phyloP scores from a whole-genome alignment of 2,329 filamentous ascomycete genomes.

The Hypocrella siamensis region DNA sequence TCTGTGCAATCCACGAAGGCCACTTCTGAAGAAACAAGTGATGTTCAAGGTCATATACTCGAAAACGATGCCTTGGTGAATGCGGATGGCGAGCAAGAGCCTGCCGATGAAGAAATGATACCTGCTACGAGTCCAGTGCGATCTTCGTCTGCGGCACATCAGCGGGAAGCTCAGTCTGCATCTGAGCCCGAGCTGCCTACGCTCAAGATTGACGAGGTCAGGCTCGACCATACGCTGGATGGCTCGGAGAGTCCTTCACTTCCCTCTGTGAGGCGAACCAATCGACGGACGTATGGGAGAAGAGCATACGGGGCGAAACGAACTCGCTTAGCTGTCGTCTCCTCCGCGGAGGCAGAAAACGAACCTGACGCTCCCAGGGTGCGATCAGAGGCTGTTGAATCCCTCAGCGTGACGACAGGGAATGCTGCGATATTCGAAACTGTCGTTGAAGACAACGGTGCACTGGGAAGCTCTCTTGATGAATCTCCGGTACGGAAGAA shows the following conservation, averaged over 20 bases:
- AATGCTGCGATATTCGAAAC: not conserved
- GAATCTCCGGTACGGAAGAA: too few relatives aligned
- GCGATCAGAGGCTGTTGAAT: too few relatives aligned
- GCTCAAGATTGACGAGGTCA: conserved; percentile 10
- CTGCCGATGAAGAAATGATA: conserved; percentile 22
- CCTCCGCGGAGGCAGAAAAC: conserved; percentile 3
- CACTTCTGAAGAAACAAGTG: too few relatives aligned
- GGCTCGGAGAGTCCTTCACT: conserved; percentile 14
- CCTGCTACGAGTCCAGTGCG: conserved; percentile 21
- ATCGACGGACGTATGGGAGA: conserved; percentile 3
- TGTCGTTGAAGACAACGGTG: not conserved
- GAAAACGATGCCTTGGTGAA: too few relatives aligned
- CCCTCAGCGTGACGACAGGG: not conserved
- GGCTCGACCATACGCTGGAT: conserved; percentile 6
- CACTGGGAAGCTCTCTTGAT: too few relatives aligned
- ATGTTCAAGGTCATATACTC: too few relatives aligned
- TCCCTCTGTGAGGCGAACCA: conserved; percentile 8
- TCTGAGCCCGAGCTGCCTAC: conserved; percentile 20
- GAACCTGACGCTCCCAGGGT: too few relatives aligned
- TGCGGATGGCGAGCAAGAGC: too few relatives aligned
- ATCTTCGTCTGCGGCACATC: conserved; percentile 12
- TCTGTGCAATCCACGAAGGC: conserved; percentile 16
- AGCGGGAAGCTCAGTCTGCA: conserved; percentile 6
- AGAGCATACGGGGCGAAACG: not conserved
- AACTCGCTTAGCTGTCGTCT: conserved; percentile 1